Conservation (phyloP, 2,329 filamentous ascomycete species). For the Chaetoscypha palmicola region DNA sequence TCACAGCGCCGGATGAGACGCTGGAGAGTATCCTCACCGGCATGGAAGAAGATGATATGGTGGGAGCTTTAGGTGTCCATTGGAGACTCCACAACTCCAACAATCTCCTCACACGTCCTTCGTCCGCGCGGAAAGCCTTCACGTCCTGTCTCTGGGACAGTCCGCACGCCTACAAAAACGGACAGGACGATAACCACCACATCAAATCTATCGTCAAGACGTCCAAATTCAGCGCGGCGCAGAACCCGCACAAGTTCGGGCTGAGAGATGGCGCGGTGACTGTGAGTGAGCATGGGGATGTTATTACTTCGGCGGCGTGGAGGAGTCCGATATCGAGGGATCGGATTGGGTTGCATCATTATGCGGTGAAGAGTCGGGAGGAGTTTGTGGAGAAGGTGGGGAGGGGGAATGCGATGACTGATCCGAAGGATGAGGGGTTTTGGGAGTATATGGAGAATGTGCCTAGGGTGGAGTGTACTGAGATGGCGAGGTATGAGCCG, state of each 20-base stretch:
- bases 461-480: not conserved
- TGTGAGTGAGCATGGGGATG: slow-evolving; percentile 27
- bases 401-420: slow-evolving; percentile 25
- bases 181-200: slow-evolving; percentile 24
- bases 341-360: slow-evolving; percentile 31
- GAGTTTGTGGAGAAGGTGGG: slow-evolving; percentile 27
- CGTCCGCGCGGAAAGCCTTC: slow-evolving; percentile 25
- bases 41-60: slow-evolving; percentile 22
- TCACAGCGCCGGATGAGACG: slow-evolving; percentile 19
- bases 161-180: slow-evolving; percentile 7
- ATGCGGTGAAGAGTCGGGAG: slow-evolving; percentile 30
- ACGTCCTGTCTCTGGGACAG: slow-evolving; percentile 28
- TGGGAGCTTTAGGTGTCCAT: slow-evolving; percentile 30
- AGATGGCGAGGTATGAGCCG: not conserved
- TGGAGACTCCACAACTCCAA: slow-evolving; percentile 30
- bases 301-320: slow-evolving; percentile 17
- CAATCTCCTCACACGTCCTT: slow-evolving; percentile 22
- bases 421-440: slow-evolving; percentile 21
- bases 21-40: slow-evolving; percentile 24
- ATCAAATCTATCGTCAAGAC: slow-evolving; percentile 31
- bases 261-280: slow-evolving; percentile 16
- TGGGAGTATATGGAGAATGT: slow-evolving; percentile 24
- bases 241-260: slow-evolving; percentile 25
- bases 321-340: slow-evolving; percentile 28
- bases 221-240: slow-evolving; percentile 16